phyloP scores from a whole-genome alignment of 2,329 filamentous ascomycete species.

The Sclerotinia sclerotiorum region DNA sequence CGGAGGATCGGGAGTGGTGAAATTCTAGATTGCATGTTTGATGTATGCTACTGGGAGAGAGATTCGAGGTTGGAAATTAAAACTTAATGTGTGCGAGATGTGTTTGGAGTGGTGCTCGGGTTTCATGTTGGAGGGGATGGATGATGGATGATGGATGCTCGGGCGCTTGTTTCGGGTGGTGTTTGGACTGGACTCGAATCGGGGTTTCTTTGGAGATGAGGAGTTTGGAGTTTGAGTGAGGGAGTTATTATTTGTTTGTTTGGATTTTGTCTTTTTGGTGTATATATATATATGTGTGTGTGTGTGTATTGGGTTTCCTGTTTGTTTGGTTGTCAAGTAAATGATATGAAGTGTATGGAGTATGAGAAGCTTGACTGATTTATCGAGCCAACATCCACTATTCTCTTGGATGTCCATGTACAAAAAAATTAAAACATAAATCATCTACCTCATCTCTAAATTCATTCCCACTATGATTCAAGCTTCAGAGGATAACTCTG shows the following conservation, averaged over 20 bases:
- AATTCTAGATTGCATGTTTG: not conserved
- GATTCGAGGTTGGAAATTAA: not conserved
- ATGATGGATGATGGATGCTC: not conserved
- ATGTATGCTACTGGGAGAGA: not conserved
- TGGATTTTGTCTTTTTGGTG: not conserved
- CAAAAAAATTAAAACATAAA: no score
- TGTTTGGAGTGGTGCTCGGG: not conserved
- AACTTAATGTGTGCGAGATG: not conserved
- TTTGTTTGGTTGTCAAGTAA: not conserved
- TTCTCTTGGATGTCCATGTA: not conserved
- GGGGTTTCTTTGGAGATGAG: not conserved
- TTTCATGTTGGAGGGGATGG: conserved; percentile 2
- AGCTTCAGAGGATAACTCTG: not conserved
- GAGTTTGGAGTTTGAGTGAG: not conserved
- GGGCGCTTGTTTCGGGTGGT: not conserved
- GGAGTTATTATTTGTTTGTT: no score
- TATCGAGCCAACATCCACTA: not conserved
- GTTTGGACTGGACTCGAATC: not conserved
- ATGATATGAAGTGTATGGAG: not conserved
- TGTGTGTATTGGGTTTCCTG: not conserved
- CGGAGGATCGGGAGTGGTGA: not conserved
- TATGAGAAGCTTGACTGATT: not conserved
- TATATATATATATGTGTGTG: no score
- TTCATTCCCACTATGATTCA: not conserved
- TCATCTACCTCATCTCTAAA: not conserved